phyloP scores from a whole-genome alignment of 108 stramenopile species.

The Cylindrotheca fusiformis region DNA sequence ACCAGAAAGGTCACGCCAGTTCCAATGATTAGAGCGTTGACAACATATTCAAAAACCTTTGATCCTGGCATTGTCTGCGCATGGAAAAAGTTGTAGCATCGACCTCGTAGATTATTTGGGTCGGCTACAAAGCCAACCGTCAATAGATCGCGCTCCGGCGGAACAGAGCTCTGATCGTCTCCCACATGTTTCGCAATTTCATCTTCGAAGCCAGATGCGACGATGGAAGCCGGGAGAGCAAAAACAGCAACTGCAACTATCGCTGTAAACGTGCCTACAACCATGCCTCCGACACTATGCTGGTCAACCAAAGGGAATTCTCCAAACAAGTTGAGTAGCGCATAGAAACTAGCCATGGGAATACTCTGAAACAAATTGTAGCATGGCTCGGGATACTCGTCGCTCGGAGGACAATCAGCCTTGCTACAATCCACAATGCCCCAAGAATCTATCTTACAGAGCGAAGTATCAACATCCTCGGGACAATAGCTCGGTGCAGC shows the following conservation, averaged over 20 bases:
- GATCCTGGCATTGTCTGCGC: slow-evolving; percentile 30
- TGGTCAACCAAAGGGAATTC: slow-evolving; percentile 87
- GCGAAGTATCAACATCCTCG: slow-evolving; percentile 52
- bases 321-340: slow-evolving; percentile 86
- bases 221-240: slow-evolving; percentile 86
- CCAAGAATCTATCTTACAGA: slow-evolving; percentile 66
- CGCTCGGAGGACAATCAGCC: slow-evolving; percentile 56
- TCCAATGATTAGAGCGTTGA: slow-evolving; percentile 57
- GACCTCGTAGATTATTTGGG: slow-evolving; percentile 33
- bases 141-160: slow-evolving; percentile 8
- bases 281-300: slow-evolving; percentile 64
- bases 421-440: slow-evolving; percentile 67
- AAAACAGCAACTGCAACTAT: slow-evolving; percentile 89
- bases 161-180: slow-evolving; percentile 1
- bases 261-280: slow-evolving; percentile 84
- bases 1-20: slow-evolving; percentile 70
- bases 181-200: slow-evolving; percentile 53
- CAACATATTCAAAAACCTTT: slow-evolving; percentile 43
- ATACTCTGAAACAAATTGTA: slow-evolving; percentile 79
- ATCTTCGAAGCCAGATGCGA: slow-evolving; percentile 86
- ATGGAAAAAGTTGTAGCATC: slow-evolving; percentile 65
- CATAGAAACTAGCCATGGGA: slow-evolving; percentile 70
- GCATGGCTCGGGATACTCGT: slow-evolving; percentile 49
- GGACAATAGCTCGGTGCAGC: slow-evolving; percentile 37
- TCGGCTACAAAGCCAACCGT: slow-evolving; percentile 27